Evolutionary conservation across 1,284 basidiomycete genomes (phyloP).

Genomic region (Ceratobasidium theobromae): DNA sequence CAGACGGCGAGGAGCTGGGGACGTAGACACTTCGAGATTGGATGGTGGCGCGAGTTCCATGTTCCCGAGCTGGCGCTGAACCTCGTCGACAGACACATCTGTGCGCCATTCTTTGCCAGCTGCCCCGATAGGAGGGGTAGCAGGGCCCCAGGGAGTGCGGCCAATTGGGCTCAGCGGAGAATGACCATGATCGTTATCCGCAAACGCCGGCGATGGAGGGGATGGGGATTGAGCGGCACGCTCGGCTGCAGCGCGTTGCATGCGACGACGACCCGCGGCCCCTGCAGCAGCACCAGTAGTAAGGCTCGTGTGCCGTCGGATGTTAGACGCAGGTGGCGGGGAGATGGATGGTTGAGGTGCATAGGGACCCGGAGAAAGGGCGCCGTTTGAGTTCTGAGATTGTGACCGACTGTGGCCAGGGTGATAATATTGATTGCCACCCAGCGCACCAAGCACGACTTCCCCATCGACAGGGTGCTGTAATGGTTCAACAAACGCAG

Average conservation of each 20-base stretch:
- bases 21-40: constrained; percentile 25
- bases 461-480: constrained; percentile 41
- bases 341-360: constrained; percentile 15
- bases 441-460: constrained; percentile 51
- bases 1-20: constrained; percentile 32
- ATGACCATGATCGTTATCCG: constrained; percentile 29
- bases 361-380: constrained; percentile 51
- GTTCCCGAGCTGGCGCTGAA: constrained; percentile 66
- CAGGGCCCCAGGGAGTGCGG: constrained; percentile 21
- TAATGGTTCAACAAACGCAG: constrained; percentile 31
- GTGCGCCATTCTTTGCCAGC: constrained; percentile 39
- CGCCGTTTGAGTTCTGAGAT: constrained; percentile 60
- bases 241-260: constrained; percentile 1
- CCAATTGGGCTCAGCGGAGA: constrained; percentile 30
- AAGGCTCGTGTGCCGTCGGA: constrained; percentile 75
- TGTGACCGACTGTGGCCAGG: constrained; percentile 47
- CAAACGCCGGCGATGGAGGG: constrained; percentile 56
- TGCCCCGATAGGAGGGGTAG: not conserved
- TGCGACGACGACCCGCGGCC: constrained; percentile 37
- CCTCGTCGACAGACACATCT: constrained; percentile 60
- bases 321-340: constrained; percentile 57
- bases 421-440: constrained; percentile 51
- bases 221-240: constrained; percentile 19
- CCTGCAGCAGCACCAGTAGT: constrained; percentile 62
- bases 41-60: constrained; percentile 34